Base-by-base conservation (phyloP, 352 stramenopile species). In the Blastocystis sp. region DNA sequence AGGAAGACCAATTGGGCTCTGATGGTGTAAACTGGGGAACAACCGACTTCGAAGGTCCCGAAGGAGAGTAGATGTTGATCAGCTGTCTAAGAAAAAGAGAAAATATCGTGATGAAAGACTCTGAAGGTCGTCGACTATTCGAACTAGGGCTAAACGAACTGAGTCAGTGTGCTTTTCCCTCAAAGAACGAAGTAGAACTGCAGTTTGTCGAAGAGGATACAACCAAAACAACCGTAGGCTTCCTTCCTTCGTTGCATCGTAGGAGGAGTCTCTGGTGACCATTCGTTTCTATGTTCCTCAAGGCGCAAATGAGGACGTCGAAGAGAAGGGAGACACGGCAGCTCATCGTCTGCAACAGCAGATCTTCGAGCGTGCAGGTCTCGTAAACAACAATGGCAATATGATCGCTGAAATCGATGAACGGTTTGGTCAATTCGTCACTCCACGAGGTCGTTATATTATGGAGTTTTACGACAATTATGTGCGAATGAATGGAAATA, bases 151-250 rank as follows among this genome's bases (percentile, higher is more conserved):
- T 92, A 56, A 68, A 61, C 45, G 91, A 94, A 89, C 92, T 97
- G 8, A 93, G 91, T 47, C 94, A 97, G 88, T 97, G 94, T 90
- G 96, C 98, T 6, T 90, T 98, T 76, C 96, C 97, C 0, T 96
- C 95, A 66, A 97, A 96, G 77, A 98, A 98, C 91, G 97, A 99
- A 90, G 96, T 99, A 64, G 96, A 99, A 91, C 91, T 99, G 70
- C 97, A 99, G 92, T 98, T 99, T 91, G 93, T 97, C 90, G 96
- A 98, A 91, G 96, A 96, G 79, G 96, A 99, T 91, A 97, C 95
- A 20, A 95, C 97, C n/a, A 95, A 97, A 62, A 94, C 95, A 9
- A 96, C 93, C 90, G 93, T 91, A 90, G 13, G 9, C 84, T 41
- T 43, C 37, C 11, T 7, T 15, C 18, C 37, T 82, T 77, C 15